Conservation (phyloP, 768 basidiomycete genomes). For the Boletus vermiculosoides region DNA sequence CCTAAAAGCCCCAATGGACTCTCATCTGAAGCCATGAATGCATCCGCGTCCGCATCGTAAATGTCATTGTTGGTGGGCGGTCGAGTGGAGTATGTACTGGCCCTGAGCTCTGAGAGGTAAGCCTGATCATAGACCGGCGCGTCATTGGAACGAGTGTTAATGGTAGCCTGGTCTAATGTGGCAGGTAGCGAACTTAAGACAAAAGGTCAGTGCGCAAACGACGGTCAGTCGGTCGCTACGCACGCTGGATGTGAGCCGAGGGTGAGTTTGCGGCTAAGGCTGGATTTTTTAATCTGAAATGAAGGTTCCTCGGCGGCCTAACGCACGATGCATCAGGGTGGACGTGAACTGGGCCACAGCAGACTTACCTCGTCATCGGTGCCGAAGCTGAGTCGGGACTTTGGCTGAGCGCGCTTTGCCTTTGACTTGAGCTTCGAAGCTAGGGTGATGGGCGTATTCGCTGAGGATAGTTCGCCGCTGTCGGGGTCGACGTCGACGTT, state of each 20-base stretch:
- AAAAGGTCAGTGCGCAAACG: conserved; percentile 9
- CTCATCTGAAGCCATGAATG: conserved; percentile 45
- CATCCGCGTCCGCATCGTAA: conserved; percentile 52
- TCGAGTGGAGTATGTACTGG: conserved; percentile 63
- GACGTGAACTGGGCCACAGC: conserved; percentile 7
- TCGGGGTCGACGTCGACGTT: conserved; percentile 38
- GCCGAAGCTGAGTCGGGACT: conserved; percentile 77
- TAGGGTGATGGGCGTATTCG: conserved; percentile 55
- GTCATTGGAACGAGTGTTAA: conserved; percentile 42
- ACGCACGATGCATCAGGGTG: conserved; percentile 28
- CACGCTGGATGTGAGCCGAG: conserved; percentile 57
- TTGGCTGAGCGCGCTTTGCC: conserved; percentile 61
- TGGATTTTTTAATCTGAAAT: conserved; percentile 82
- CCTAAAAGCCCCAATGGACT: conserved; percentile 34
- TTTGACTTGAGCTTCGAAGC: conserved; percentile 72
- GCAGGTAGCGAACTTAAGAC: conserved; percentile 39
- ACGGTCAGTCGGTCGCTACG: conserved; percentile 7
- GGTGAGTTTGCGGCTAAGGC: conserved; percentile 62
- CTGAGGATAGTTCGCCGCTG: background rate
- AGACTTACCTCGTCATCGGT: conserved; percentile 59
- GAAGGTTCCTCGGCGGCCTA: conserved; percentile 61
- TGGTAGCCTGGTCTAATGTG: conserved; percentile 54
- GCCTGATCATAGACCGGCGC: conserved; percentile 69
- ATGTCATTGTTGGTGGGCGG: conserved; percentile 39
- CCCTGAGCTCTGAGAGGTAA: conserved; percentile 76